Percentiles rank a stretch among this genome's conserved stretches.
These are phyloP conservation scores for Sungouiozyma ichnusensis DNA, from an alignment of 805 yeast genomes.

Conservation along the genomic window DNA sequence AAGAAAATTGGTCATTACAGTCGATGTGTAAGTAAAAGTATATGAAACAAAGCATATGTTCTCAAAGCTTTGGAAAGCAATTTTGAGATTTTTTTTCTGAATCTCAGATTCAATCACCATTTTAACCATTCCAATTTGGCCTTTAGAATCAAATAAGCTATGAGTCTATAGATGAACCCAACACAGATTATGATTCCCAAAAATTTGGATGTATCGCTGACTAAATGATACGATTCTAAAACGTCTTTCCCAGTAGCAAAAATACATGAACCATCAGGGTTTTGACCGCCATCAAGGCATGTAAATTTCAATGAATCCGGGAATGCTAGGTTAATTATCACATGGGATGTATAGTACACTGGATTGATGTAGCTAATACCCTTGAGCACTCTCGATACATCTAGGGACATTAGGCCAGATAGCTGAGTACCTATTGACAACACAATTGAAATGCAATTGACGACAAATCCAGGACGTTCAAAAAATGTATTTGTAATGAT, in stretches of 20 bases:
- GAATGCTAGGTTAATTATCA: constrained; percentile 51
- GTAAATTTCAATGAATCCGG: constrained; percentile 37
- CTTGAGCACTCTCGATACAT: constrained; percentile 58
- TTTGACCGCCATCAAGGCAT: constrained; percentile 37
- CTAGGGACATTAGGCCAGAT: constrained; percentile 76
- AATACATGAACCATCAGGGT: constrained; percentile 33
- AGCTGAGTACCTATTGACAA: constrained; percentile 65
- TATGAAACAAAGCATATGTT: no score
- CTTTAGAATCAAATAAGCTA: constrained; percentile 17
- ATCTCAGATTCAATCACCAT: constrained; percentile 7
- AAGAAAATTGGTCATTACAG: no score
- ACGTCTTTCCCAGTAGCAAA: constrained; percentile 47
- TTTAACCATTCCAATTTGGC: constrained; percentile 24
- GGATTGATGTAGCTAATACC: constrained; percentile 75
- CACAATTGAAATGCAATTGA: constrained; percentile 56
- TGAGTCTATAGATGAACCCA: constrained; percentile 18
- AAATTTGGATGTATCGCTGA: constrained; percentile 29
- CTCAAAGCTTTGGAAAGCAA: no score
- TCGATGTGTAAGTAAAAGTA: no score
- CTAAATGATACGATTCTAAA: constrained; percentile 39
- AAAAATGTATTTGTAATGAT: constrained; percentile 68
- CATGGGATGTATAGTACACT: constrained; percentile 56
- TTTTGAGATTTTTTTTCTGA: no score
- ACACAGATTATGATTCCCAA: constrained; percentile 28
- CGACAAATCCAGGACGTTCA: constrained; percentile 69